These are phyloP conservation scores for Fusarium pseudoanthophilum DNA, from an alignment of 2,329 filamentous ascomycete genomes.

Conservation along the genomic window DNA sequence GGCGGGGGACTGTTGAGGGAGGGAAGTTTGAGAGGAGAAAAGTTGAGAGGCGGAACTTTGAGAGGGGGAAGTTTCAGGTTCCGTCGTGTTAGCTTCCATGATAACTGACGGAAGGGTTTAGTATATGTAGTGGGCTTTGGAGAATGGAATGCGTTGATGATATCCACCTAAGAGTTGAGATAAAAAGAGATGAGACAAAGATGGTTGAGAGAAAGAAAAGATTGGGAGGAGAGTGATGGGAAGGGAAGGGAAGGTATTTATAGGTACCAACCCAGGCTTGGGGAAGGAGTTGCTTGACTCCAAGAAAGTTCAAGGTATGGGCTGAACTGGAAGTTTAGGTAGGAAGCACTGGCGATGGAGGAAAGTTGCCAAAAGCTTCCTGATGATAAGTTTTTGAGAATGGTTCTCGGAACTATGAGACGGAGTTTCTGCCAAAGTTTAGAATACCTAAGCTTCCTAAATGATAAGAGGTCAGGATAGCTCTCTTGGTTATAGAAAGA, in stretches of 20 bases:
- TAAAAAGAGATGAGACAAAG: not conserved
- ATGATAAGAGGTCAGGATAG: not conserved
- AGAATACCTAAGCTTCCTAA: not conserved
- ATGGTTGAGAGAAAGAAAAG: not conserved
- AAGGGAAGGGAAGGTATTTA: not conserved
- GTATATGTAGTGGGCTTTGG: not conserved
- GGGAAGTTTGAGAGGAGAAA: too few species aligned
- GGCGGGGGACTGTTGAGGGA: too few species aligned
- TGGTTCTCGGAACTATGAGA: not conserved
- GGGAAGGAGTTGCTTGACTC: not conserved
- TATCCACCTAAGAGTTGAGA: not conserved
- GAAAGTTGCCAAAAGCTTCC: not conserved
- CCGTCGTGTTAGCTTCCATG: too few species aligned
- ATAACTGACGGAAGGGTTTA: not conserved
- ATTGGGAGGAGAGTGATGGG: not conserved
- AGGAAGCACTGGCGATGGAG: not conserved
- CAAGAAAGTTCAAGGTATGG: not conserved
- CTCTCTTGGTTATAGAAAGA: not conserved
- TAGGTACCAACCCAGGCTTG: not conserved
- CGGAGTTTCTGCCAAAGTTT: not conserved
- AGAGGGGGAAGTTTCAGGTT: too few species aligned
- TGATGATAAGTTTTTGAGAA: not conserved
- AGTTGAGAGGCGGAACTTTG: too few species aligned
- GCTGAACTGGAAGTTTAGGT: not conserved
- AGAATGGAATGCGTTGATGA: not conserved